These are phyloP conservation scores for Candida freyschussii DNA, from an alignment of 1,139 yeast species.

Conservation along the genomic window DNA sequence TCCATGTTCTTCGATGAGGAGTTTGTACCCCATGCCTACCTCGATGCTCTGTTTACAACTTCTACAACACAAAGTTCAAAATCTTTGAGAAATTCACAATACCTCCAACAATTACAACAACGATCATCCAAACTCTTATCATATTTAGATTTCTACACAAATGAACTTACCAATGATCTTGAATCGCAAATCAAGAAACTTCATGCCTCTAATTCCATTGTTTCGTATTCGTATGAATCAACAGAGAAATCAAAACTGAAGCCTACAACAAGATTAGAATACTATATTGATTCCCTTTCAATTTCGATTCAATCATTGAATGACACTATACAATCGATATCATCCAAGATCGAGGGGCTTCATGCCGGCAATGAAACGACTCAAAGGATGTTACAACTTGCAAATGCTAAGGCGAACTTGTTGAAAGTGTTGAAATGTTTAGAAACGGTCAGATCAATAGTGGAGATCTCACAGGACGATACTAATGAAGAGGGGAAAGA, in stretches of 20 bases:
- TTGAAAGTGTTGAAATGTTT: constrained; percentile 41
- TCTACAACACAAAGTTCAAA: constrained; percentile 5
- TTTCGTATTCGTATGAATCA: constrained; percentile 29
- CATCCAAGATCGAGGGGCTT: constrained; percentile 9
- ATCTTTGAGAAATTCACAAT: constrained; percentile 14
- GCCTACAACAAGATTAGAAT: constrained; percentile 52
- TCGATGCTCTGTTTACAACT: constrained; percentile 37
- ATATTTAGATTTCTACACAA: constrained; percentile 59
- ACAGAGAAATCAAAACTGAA: constrained; percentile 20
- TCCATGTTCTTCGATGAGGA: constrained; percentile 45
- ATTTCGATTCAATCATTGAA: constrained; percentile 53
- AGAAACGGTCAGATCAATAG: constrained; percentile 37
- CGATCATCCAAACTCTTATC: constrained; percentile 41
- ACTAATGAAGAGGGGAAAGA: not conserved
- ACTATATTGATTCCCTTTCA: constrained; percentile 54
- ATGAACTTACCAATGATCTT: constrained; percentile 47
- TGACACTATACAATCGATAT: constrained; percentile 37
- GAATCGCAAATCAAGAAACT: constrained; percentile 43
- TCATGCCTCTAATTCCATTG: constrained; percentile 37
- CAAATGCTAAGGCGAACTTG: constrained; percentile 41
- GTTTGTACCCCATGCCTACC: constrained; percentile 45
- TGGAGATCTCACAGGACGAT: constrained; percentile 24
- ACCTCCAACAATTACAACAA: constrained; percentile 32
- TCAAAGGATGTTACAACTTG: constrained; percentile 39
- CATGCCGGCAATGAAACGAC: constrained; percentile 14